Evolutionary conservation across 1,284 basidiomycete genomes (phyloP).

Genomic region (Tylopilus orsonianus): DNA sequence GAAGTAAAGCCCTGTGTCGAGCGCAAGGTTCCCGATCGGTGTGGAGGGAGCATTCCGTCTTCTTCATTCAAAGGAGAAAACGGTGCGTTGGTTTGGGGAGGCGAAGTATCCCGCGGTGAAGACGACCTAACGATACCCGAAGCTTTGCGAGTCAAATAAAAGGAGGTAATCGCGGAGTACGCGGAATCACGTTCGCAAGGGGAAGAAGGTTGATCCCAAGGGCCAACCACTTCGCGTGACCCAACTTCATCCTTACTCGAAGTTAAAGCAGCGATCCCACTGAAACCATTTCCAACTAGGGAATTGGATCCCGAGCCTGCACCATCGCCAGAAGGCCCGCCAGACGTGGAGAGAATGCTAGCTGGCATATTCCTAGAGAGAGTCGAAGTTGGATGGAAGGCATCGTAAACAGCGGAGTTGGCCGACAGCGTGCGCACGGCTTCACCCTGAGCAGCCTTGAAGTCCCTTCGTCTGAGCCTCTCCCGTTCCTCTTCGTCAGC

Average conservation of each 20-base stretch:
- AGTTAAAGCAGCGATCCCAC: constrained; percentile 29
- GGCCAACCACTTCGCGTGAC: constrained; percentile 27
- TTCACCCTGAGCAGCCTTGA: constrained; percentile 30
- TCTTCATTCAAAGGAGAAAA: constrained; percentile 31
- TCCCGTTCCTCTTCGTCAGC: constrained; percentile 63
- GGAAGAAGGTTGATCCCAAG: constrained; percentile 36
- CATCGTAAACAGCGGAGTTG: constrained; percentile 62
- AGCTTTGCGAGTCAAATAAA: constrained; percentile 31
- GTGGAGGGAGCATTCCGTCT: constrained; percentile 39
- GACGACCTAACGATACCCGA: constrained; percentile 25
- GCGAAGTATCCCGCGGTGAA: constrained; percentile 30
- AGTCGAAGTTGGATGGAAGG: constrained; percentile 67
- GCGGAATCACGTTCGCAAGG: constrained; percentile 32
- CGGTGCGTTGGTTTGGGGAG: constrained; percentile 21
- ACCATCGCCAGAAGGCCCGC: constrained; percentile 20
- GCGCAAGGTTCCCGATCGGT: constrained; percentile 37
- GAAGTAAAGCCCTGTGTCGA: constrained; percentile 29
- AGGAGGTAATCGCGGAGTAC: constrained; percentile 27
- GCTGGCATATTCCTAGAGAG: constrained; percentile 26
- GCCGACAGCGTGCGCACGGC: constrained; percentile 41
- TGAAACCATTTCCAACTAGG: constrained; percentile 28
- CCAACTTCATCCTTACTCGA: constrained; percentile 26
- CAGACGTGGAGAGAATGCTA: constrained; percentile 23
- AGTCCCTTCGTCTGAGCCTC: constrained; percentile 53
- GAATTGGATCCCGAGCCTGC: constrained; percentile 21